Percentiles rank a stretch among this genome's conserved stretches.
phyloP scores from a whole-genome alignment of 1,284 basidiomycete genomes.

The Irpex lacteus region DNA sequence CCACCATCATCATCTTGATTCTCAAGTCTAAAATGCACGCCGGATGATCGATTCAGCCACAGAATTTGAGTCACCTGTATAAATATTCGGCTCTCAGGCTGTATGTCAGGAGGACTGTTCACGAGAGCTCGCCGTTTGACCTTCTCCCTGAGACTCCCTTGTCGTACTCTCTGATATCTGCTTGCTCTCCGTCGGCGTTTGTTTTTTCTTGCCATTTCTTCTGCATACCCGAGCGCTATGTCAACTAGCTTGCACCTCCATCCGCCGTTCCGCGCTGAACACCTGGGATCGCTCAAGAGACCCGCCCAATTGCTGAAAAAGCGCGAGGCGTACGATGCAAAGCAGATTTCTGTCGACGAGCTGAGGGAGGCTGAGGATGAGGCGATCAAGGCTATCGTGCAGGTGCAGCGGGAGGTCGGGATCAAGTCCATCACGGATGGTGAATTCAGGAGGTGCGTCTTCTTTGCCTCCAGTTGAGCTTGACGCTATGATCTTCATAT shows the following conservation, averaged over 20 bases:
- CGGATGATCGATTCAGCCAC: neutral
- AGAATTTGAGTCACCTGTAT: neutral
- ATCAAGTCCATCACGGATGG: constrained; percentile 49
- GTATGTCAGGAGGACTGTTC: no score
- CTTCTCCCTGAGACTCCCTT: neutral
- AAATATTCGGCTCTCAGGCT: neutral
- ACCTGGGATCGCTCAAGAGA: constrained; percentile 46
- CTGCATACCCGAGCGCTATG: neutral
- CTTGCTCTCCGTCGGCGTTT: neutral
- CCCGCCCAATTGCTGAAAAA: constrained; percentile 40
- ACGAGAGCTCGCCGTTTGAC: no score
- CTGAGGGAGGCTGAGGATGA: constrained; percentile 43
- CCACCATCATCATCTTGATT: neutral
- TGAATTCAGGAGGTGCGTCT: constrained; percentile 38
- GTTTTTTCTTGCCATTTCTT: neutral
- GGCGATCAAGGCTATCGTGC: constrained; percentile 40
- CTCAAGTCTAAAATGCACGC: neutral
- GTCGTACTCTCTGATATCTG: neutral
- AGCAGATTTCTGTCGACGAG: constrained; percentile 33
- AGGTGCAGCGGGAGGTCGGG: constrained; percentile 38
- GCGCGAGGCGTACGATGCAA: constrained; percentile 34
- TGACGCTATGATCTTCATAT: neutral
- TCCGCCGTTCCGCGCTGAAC: constrained; percentile 41
- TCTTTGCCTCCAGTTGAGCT: neutral
- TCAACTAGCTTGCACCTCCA: constrained; percentile 20